Evolutionary conservation across 441 rosid genomes (phyloP).

Genomic region (Raphanus hybrid): DNA sequence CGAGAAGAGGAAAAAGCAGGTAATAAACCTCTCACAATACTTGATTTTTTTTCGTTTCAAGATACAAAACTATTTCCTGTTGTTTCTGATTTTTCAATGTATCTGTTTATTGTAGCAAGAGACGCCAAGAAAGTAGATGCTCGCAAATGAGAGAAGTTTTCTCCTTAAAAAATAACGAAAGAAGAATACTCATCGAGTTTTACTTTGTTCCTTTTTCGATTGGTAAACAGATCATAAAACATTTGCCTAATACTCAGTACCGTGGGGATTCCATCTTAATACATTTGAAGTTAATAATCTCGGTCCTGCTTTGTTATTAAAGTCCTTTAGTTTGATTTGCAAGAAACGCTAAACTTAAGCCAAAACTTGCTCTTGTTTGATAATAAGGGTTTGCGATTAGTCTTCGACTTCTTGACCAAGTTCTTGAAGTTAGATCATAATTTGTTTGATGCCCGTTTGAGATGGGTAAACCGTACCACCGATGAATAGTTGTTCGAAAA

Average conservation of each 20-base stretch:
- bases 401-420: conserved; percentile 7
- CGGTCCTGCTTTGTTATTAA: not conserved
- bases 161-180: not conserved
- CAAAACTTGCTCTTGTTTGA: not conserved
- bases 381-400: not conserved
- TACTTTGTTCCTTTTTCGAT: conserved; percentile 14
- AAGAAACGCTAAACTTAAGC: not conserved
- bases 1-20: conserved; percentile 97
- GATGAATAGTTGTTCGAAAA: not conserved
- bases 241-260: conserved; percentile 21
- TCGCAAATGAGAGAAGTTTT: conserved; percentile 65
- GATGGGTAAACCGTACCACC: not conserved
- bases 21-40: conserved; percentile 32
- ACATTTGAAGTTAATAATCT: conserved; percentile 22
- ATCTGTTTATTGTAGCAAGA: conserved; percentile 55
- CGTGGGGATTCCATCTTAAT: conserved; percentile 22
- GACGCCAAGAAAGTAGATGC: conserved; percentile 81
- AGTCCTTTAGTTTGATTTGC: not conserved
- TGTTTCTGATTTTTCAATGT: conserved; percentile 14
- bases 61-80: not conserved
- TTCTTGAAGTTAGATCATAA: not conserved
- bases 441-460: not conserved
- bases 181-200: conserved; percentile 9
- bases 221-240: conserved; percentile 23
- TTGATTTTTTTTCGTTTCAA: not conserved